Conservation (phyloP, 1,139 yeast genomes). For the Yamadazyma atlantica region DNA sequence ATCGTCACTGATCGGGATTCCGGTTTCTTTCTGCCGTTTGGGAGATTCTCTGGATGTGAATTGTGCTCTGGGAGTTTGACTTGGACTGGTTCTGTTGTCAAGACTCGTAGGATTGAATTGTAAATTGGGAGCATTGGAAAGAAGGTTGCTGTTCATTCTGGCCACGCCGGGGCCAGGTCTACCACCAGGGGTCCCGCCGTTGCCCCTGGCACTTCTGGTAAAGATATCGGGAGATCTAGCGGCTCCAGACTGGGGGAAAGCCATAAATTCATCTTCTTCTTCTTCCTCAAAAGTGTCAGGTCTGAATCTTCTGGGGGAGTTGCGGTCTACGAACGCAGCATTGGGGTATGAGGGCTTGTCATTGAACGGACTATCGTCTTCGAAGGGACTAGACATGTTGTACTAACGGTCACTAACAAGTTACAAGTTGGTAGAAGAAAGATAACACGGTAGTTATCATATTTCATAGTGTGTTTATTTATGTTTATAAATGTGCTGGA, state of each 20-base stretch:
- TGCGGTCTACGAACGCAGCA: slow-evolving; percentile 43
- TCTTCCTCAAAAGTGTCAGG: slow-evolving; percentile 26
- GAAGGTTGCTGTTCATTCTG: slow-evolving; percentile 14
- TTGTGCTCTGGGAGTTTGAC: slow-evolving; percentile 49
- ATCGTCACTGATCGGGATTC: slow-evolving; percentile 45
- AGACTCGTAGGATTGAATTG: slow-evolving; percentile 8
- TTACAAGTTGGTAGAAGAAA: too few species aligned
- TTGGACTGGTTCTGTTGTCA: neutral
- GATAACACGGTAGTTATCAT: too few species aligned
- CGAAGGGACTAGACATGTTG: slow-evolving; percentile 26
- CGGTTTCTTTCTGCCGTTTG: slow-evolving; percentile 50
- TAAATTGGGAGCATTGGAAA: slow-evolving; percentile 21
- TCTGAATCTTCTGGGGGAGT: slow-evolving; percentile 38
- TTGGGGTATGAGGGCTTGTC: slow-evolving; percentile 37
- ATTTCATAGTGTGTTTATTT: too few species aligned
- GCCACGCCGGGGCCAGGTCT: too few species aligned
- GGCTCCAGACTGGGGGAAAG: slow-evolving; percentile 25
- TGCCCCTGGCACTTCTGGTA: slow-evolving; percentile 41
- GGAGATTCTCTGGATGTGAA: slow-evolving; percentile 70
- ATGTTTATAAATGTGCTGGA: too few species aligned
- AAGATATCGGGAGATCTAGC: slow-evolving; percentile 44
- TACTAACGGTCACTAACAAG: neutral
- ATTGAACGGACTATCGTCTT: slow-evolving; percentile 34
- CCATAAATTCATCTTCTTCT: slow-evolving; percentile 24
- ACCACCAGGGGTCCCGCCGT: too few species aligned